Evolutionary conservation across 2,329 filamentous ascomycete genomes (phyloP).

Genomic region (Parascedosporium putredinis): DNA sequence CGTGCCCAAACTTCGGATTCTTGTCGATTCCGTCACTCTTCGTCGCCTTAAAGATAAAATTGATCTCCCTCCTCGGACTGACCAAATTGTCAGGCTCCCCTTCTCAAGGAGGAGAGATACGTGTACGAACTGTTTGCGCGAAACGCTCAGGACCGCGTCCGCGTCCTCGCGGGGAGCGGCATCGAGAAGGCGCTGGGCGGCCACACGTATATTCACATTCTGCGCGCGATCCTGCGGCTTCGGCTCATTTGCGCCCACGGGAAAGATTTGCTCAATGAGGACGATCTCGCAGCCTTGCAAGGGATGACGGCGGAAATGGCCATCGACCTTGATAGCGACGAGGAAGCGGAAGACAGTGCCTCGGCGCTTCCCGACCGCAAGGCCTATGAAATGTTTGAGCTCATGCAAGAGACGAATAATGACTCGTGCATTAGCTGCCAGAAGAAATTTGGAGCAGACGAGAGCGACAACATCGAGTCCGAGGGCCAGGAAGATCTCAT

Average conservation of each 20-base stretch:
- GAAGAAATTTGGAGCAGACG: slow-evolving; percentile 48
- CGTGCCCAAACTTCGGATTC: slow-evolving; percentile 71
- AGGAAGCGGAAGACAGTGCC: slow-evolving; percentile 43
- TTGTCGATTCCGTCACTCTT: slow-evolving; percentile 91
- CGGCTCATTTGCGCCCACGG: slow-evolving; percentile 89
- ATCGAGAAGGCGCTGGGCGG: slow-evolving; percentile 62
- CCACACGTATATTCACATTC: slow-evolving; percentile 83
- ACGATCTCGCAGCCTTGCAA: slow-evolving; percentile 70
- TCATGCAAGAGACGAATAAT: slow-evolving; percentile 73
- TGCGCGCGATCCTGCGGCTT: slow-evolving; percentile 82
- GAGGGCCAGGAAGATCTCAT: slow-evolving; percentile 55
- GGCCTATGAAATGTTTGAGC: slow-evolving; percentile 74
- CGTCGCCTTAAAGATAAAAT: slow-evolving; percentile 88
- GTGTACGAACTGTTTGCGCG: slow-evolving; percentile 79
- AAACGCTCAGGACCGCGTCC: slow-evolving; percentile 70
- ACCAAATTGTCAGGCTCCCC: slow-evolving; percentile 61
- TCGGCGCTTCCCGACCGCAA: slow-evolving; percentile 54
- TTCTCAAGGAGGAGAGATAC: slow-evolving; percentile 64
- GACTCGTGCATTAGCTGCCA: slow-evolving; percentile 65
- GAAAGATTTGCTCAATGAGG: slow-evolving; percentile 76
- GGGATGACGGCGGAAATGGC: slow-evolving; percentile 76
- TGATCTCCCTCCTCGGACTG: slow-evolving; percentile 63
- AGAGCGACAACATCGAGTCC: slow-evolving; percentile 44
- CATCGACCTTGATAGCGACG: slow-evolving; percentile 79
- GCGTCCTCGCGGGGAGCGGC: slow-evolving; percentile 52